These are phyloP conservation scores for Buxus sempervirens DNA, from an alignment of 164 flowering plant species.

Conservation along the genomic window DNA sequence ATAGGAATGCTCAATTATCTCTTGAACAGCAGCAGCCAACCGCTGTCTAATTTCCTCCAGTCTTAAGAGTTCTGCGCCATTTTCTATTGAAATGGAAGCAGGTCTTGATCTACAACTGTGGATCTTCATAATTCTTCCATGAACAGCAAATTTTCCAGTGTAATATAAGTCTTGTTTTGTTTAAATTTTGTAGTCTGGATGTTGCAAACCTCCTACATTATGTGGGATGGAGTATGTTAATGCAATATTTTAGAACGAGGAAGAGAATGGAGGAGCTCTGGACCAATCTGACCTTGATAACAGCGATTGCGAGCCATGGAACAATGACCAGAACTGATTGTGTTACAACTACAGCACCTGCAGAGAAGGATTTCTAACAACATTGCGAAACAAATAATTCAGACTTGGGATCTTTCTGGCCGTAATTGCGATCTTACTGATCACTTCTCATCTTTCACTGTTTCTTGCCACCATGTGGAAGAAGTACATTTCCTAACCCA, in stretches of 20 bases:
- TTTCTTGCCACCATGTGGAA: slow-evolving; percentile 21
- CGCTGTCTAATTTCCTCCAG: too few species aligned
- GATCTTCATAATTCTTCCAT: neutral
- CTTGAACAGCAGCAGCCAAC: too few species aligned
- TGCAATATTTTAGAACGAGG: slow-evolving; percentile 36
- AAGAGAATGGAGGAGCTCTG: neutral
- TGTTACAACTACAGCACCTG: slow-evolving; percentile 42
- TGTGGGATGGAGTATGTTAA: slow-evolving; percentile 43
- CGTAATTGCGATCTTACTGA: slow-evolving; percentile 25
- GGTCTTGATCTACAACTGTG: too few species aligned
- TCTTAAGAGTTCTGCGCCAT: too few species aligned
- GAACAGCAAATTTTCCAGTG: too few species aligned
- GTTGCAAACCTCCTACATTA: slow-evolving; percentile 42
- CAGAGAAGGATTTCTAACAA: slow-evolving; percentile 28
- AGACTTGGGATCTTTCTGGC: slow-evolving; percentile 34
- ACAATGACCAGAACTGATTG: slow-evolving; percentile 21
- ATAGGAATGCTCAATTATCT: too few species aligned
- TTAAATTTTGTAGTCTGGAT: slow-evolving; percentile 26
- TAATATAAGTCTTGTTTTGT: neutral
- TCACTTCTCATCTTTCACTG: slow-evolving; percentile 22
- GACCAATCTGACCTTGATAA: neutral
- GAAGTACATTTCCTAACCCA: neutral
- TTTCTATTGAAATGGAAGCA: too few species aligned
- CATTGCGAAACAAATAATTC: slow-evolving; percentile 32
- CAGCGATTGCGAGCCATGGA: slow-evolving; percentile 37